A percentile compares a stretch with the other conserved stretches of the same genome.
phyloP scores from a whole-genome alignment of 116 monocot species.

The Zostera marina region DNA sequence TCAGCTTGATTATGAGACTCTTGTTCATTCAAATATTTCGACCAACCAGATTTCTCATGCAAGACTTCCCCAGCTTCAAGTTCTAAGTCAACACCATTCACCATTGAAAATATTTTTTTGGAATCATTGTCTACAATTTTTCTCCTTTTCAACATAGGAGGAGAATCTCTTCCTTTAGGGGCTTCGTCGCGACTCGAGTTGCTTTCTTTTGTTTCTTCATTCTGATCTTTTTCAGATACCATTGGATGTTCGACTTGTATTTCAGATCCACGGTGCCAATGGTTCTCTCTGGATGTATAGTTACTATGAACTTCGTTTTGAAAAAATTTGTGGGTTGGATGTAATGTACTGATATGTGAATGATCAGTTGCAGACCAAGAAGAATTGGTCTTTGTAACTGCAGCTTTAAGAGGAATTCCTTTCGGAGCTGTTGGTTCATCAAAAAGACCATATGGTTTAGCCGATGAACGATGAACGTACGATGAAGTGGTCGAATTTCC shows the following conservation, averaged over 20 bases:
- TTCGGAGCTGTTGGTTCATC: slow-evolving; percentile 8
- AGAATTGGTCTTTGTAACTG: not conserved
- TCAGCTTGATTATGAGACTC: not conserved
- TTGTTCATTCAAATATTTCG: not conserved
- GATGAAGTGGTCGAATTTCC: slow-evolving; percentile 7
- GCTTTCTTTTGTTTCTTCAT: slow-evolving; percentile 6
- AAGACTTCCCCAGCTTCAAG: slow-evolving; percentile 9
- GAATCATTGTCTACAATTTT: slow-evolving; percentile 7
- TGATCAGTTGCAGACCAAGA: slow-evolving; percentile 1
- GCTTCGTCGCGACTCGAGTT: slow-evolving; percentile 5
- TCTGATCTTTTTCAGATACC: not conserved
- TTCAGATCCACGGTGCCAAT: slow-evolving; percentile 4
- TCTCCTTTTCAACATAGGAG: slow-evolving; percentile 8
- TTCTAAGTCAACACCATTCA: slow-evolving; percentile 15
- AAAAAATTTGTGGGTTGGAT: not conserved
- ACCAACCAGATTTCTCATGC: slow-evolving; percentile 11
- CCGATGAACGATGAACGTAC: slow-evolving; percentile 2
- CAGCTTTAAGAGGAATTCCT: slow-evolving; percentile 5
- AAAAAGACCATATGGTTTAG: not conserved
- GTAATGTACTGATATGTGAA: not conserved
- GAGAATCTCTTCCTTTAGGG: slow-evolving; percentile 13
- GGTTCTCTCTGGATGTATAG: not conserved
- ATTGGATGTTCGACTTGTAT: not conserved
- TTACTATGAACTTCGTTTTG: slow-evolving; percentile 2
- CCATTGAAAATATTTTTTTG: slow-evolving; percentile 8